A percentile compares a stretch with the other conserved stretches of the same genome.
Evolutionary conservation across 2,329 filamentous ascomycete species (phyloP).

Genomic region (Curvularia sp.): DNA sequence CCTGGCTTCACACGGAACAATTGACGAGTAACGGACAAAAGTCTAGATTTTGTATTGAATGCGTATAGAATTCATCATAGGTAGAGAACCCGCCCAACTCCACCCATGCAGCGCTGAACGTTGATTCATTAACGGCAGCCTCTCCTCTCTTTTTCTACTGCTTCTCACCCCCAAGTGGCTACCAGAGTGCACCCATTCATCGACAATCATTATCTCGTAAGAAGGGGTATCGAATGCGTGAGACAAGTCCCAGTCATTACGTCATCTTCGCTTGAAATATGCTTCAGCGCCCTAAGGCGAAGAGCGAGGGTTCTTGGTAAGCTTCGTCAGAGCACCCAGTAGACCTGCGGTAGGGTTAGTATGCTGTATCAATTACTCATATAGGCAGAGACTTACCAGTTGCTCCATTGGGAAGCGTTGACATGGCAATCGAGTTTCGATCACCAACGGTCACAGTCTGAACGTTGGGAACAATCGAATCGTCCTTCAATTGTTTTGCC

Average conservation of each 20-base stretch:
- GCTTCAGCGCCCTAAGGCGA: constrained; percentile 4
- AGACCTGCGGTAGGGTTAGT: constrained; percentile 36
- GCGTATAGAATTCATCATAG: constrained; percentile 9
- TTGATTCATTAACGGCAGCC: constrained; percentile 7
- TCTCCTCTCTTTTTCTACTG: not conserved
- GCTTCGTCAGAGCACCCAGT: constrained; percentile 39
- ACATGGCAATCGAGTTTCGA: constrained; percentile 85
- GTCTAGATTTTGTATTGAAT: not conserved
- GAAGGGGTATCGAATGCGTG: constrained; percentile 10
- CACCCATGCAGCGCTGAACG: constrained; percentile 14
- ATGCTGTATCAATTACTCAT: not conserved
- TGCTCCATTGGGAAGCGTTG: constrained; percentile 87
- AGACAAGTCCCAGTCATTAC: constrained; percentile 7
- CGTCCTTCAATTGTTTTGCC: constrained; percentile 78
- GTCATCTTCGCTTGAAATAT: constrained; percentile 4
- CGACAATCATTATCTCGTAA: constrained; percentile 9
- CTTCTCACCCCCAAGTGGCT: not conserved
- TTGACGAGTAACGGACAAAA: too few relatives aligned
- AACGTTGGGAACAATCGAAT: constrained; percentile 62
- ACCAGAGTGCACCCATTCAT: constrained; percentile 1
- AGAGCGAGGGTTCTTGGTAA: constrained; percentile 30
- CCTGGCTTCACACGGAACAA: too few relatives aligned
- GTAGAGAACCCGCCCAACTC: constrained; percentile 9
- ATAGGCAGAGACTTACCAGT: constrained; percentile 68
- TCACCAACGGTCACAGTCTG: constrained; percentile 86